phyloP scores from a whole-genome alignment of 345 rosid species.

The Abelmoschus esculentus region DNA sequence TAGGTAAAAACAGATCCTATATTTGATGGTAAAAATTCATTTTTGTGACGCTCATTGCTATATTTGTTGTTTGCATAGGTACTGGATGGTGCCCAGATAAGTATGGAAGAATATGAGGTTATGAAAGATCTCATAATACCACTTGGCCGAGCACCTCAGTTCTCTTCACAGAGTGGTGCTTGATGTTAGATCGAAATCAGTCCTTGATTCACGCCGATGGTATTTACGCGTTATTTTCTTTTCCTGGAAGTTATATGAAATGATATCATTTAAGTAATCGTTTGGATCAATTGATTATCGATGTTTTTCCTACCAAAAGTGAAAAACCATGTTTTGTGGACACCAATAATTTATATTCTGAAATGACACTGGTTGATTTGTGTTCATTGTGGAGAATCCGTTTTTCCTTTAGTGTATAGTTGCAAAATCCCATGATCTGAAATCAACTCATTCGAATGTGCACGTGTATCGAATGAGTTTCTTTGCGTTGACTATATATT shows the following conservation, averaged over 20 bases:
- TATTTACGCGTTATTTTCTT: background rate
- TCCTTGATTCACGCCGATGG: background rate
- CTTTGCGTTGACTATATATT: background rate
- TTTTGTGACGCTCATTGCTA: background rate
- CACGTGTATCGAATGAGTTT: background rate
- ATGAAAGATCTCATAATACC: conserved; percentile 77
- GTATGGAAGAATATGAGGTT: conserved; percentile 64
- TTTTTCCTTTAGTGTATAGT: background rate
- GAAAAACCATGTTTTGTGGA: background rate
- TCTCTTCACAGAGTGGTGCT: background rate
- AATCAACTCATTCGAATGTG: background rate
- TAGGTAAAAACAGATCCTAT: background rate
- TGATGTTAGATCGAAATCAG: background rate
- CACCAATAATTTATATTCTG: background rate
- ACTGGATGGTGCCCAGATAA: conserved; percentile 53
- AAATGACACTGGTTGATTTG: background rate
- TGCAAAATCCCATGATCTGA: background rate
- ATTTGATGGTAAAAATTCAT: background rate
- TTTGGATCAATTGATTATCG: background rate
- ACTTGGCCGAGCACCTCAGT: conserved; percentile 43
- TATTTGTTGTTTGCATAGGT: conserved; percentile 38
- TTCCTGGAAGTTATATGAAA: background rate
- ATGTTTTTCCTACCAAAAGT: background rate
- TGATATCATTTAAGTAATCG: background rate
- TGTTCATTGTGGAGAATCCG: background rate